phyloP scores from a whole-genome alignment of 1,139 yeast genomes.

The Pichia kudriavzevii region DNA sequence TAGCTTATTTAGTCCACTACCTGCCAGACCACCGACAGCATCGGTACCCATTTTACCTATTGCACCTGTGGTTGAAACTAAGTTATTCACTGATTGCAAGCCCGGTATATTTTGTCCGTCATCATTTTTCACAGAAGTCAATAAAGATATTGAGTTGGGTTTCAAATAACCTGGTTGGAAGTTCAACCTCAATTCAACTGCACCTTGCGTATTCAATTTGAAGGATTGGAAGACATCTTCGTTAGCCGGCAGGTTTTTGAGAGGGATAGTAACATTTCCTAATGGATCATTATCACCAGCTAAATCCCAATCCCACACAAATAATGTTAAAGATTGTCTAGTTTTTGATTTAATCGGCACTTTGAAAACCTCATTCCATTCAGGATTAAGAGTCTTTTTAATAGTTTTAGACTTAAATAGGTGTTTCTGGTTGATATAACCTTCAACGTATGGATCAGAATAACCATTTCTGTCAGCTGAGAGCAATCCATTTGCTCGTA shows the following conservation, averaged over 20 bases:
- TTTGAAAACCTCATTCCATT: constrained; percentile 57
- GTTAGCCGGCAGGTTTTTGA: constrained; percentile 41
- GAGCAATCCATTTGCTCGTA: constrained; percentile 45
- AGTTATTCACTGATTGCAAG: too few species aligned
- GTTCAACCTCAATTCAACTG: constrained; percentile 41
- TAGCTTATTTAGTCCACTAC: too few species aligned
- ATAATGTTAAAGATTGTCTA: constrained; percentile 41
- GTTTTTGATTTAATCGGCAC: constrained; percentile 58
- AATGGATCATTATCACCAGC: constrained; percentile 58
- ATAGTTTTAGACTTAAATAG: constrained; percentile 51
- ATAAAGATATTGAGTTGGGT: constrained; percentile 36
- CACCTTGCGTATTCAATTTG: constrained; percentile 55
- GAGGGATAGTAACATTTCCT: constrained; percentile 45
- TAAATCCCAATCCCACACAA: constrained; percentile 70
- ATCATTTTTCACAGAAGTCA: constrained; percentile 17
- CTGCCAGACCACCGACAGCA: constrained; percentile 30
- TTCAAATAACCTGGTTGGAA: constrained; percentile 64
- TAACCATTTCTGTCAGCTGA: constrained; percentile 67
- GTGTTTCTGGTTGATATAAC: constrained; percentile 47
- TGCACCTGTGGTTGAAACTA: too few species aligned
- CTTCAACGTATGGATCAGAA: constrained; percentile 58
- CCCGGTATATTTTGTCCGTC: not conserved
- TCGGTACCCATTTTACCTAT: constrained; percentile 28
- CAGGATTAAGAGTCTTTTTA: constrained; percentile 61
- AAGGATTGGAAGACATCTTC: constrained; percentile 40